Conservation (phyloP, 2,329 filamentous ascomycete species). For the Aplosporella prunicola region DNA sequence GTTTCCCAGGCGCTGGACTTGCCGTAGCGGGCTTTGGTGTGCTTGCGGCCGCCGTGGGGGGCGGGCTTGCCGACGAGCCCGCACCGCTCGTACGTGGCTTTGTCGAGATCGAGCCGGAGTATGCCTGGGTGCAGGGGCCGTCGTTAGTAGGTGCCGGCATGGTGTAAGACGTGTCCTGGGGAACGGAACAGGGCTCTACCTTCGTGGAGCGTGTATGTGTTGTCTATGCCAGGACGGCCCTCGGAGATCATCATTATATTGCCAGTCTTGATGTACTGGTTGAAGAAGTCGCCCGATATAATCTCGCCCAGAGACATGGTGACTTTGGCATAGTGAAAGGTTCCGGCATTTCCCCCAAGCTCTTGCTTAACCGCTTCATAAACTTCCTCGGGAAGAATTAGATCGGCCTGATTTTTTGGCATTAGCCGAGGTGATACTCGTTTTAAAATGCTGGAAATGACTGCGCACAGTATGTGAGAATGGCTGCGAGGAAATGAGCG, state of each 20-base stretch:
- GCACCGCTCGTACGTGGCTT: conserved; percentile 70
- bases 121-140: conserved; percentile 47
- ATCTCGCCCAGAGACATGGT: conserved; percentile 64
- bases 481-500: conserved; percentile 52
- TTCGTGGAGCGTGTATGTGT: conserved; percentile 60
- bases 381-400: conserved; percentile 60
- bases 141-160: not conserved
- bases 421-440: too few species aligned
- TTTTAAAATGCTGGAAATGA: not conserved
- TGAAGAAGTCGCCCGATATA: conserved; percentile 67
- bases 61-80: conserved; percentile 67
- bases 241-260: conserved; percentile 77
- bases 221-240: conserved; percentile 60
- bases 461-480: conserved; percentile 57
- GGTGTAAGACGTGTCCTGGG: not conserved
- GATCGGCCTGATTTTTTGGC: conserved; percentile 33
- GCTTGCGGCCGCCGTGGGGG: conserved; percentile 48
- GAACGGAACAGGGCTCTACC: conserved; percentile 45
- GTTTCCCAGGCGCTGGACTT: too few species aligned
- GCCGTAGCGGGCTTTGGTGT: conserved; percentile 67
- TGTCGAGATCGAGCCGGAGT: conserved; percentile 68
- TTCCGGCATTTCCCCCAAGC: conserved; percentile 34
- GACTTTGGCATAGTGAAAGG: conserved; percentile 54
- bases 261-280: conserved; percentile 72
- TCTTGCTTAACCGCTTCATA: conserved; percentile 47